Percentiles rank a stretch among this genome's conserved stretches.
Evolutionary conservation across 306 rosid genomes (phyloP).

Genomic region (Cajanus cajan): DNA sequence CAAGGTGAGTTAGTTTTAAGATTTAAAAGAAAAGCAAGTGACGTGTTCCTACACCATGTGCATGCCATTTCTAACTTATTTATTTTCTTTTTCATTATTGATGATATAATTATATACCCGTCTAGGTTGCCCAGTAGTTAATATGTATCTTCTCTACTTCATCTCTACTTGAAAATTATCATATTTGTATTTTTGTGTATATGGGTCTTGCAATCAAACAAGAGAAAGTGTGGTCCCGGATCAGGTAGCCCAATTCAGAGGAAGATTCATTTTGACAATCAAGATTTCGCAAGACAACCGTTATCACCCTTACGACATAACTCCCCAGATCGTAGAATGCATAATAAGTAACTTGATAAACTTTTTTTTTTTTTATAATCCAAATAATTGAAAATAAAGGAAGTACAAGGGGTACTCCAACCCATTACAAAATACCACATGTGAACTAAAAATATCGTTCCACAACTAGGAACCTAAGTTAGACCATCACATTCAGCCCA

Average conservation of each 20-base stretch:
- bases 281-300: slow-evolving; percentile 60
- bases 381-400: no score
- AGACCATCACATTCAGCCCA: no score
- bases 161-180: background rate
- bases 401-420: no score
- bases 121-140: slow-evolving; percentile 1
- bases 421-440: no score
- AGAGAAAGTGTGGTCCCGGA: slow-evolving; percentile 68
- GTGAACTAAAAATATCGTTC: no score
- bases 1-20: slow-evolving; percentile 44
- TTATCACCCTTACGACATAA: slow-evolving; percentile 72
- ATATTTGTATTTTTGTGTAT: background rate
- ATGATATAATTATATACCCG: background rate
- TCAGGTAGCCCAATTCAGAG: slow-evolving; percentile 54
- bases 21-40: slow-evolving; percentile 9
- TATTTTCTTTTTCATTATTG: background rate
- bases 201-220: slow-evolving; percentile 70
- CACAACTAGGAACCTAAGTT: no score
- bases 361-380: no score
- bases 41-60: background rate
- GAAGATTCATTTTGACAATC: slow-evolving; percentile 60
- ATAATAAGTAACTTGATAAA: slow-evolving; percentile 38
- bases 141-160: background rate
- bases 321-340: slow-evolving; percentile 68
- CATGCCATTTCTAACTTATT: slow-evolving; percentile 4